Base-by-base conservation (phyloP, 371 early-diverging fungal genomes). In the Umbelopsis sp. region DNA sequence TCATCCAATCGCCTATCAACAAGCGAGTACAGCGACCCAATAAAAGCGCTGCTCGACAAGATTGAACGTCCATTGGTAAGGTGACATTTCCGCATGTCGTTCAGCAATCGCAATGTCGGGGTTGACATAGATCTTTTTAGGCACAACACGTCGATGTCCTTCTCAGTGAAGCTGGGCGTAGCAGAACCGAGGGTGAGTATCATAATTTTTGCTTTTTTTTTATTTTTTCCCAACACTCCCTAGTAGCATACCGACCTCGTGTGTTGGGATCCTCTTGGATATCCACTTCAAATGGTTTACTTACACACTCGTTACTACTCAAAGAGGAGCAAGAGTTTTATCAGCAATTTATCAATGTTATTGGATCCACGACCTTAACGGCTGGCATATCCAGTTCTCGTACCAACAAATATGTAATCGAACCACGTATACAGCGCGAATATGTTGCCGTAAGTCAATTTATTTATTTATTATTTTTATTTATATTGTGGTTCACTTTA, bases 21-120 rank as follows among this genome's bases (percentile, higher is more conserved):
- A 35, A 57, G 57, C 35, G 57, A 57, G 29, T 57, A 57, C 35
- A 57, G 57, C 35, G 57, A 57, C 32, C 57, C 57, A 29, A 57
- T 57, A 57, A 57, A 57, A 35, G 12, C 57, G 35, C 57, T 57
- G 0, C 57, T 57, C 4, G 57, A 57, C 57, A 57, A 57, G 57
- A 57, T 57, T 57, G 57, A 57, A 29, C 57, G 57, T 18, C 57
- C 57, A 57, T 57, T 57, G 37, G 57, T 57, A 57, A 35, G 57
- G 14, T 57, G 10, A 18, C 29, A 11, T 35, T 57, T 32, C 2
- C 16, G 18, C 14, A 35, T 35, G 35, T 37, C 37, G 29, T 35
- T 10, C 41, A 41, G 12, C 10, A 35, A 5, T 35, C 18, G n/a
- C 29, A 29, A 35, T 35, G 29, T 29, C 35, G 57, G 29, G 35